phyloP scores from a whole-genome alignment of 140 eudicot species.

The Ambrosia hybrid region DNA sequence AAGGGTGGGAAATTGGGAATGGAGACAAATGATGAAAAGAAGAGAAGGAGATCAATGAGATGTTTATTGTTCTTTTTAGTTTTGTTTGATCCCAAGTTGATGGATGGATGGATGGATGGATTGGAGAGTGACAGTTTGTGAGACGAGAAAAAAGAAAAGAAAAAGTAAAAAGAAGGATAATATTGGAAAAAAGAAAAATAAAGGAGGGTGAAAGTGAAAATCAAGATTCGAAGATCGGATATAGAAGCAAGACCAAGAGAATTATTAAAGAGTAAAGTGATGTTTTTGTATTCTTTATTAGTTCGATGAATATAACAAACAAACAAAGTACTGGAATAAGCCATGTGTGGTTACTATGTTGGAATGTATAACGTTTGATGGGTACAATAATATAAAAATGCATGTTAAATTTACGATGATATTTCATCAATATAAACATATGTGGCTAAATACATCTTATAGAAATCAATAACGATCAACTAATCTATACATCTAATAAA shows the following conservation, averaged over 20 bases:
- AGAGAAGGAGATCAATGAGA: conserved; percentile 18
- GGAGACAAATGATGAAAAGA: conserved; percentile 48
- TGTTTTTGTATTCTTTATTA: conserved; percentile 20
- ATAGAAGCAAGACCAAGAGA: conserved; percentile 29
- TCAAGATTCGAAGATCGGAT: conserved; percentile 54
- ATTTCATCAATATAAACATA: no score
- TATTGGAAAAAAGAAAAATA: conserved; percentile 23
- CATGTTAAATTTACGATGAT: no score
- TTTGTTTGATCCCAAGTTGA: conserved; percentile 58
- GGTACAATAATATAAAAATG: no score
- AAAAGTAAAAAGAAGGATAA: conserved; percentile 25
- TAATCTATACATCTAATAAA: no score
- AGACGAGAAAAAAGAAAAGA: conserved; percentile 19
- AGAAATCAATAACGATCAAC: no score
- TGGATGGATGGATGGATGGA: conserved; percentile 36
- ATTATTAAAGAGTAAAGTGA: conserved; percentile 33
- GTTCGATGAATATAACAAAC: no score
- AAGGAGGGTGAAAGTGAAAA: conserved; percentile 26
- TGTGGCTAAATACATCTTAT: no score
- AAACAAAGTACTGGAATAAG: no score
- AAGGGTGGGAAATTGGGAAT: conserved; percentile 19
- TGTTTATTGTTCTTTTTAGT: conserved; percentile 24
- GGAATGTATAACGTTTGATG: no score
- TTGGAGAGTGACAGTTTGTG: conserved; percentile 52
- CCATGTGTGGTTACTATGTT: no score